These are phyloP conservation scores for Colletotrichum echinochloae DNA, from an alignment of 2,329 filamentous ascomycete genomes.

Conservation along the genomic window DNA sequence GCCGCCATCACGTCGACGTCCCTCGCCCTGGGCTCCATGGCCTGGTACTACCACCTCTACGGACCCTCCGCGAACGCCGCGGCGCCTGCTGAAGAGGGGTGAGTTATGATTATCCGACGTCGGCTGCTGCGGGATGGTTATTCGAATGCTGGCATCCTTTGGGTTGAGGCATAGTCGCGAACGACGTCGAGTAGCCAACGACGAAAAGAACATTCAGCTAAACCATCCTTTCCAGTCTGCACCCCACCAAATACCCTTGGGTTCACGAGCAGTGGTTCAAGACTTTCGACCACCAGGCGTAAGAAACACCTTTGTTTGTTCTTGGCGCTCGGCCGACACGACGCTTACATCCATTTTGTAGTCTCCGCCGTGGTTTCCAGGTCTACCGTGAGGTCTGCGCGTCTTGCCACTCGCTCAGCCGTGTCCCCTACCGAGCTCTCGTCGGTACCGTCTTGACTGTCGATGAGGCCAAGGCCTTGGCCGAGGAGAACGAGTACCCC, in stretches of 20 bases:
- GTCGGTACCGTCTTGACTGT: slow-evolving; percentile 95
- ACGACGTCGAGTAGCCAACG: slow-evolving; percentile 22
- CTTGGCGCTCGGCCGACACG: slow-evolving; percentile 10
- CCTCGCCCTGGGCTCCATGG: slow-evolving; percentile 87
- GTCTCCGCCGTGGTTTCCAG: slow-evolving; percentile 98
- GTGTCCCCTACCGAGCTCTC: slow-evolving; percentile 92
- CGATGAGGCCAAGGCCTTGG: slow-evolving; percentile 96
- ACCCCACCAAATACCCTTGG: slow-evolving; percentile 94
- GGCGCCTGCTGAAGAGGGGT: slow-evolving; percentile 98
- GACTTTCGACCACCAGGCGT: slow-evolving; percentile 97
- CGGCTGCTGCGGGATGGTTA: slow-evolving; percentile 27
- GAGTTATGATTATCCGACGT: slow-evolving; percentile 61
- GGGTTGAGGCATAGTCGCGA: slow-evolving; percentile 41
- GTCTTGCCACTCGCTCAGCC: slow-evolving; percentile 94
- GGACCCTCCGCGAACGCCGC: slow-evolving; percentile 88
- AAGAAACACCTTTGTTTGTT: slow-evolving; percentile 57
- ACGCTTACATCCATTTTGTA: slow-evolving; percentile 53
- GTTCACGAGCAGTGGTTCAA: slow-evolving; percentile 91
- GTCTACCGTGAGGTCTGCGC: slow-evolving; percentile 99
- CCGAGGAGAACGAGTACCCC: slow-evolving; percentile 99
- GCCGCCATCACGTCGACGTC: slow-evolving; percentile 88
- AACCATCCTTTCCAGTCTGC: slow-evolving; percentile 72
- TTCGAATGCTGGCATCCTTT: slow-evolving; percentile 26
- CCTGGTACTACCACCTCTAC: slow-evolving; percentile 98
- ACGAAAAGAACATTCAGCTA: slow-evolving; percentile 25